Evolutionary conservation across 176 grass and related monocot genomes (phyloP).

Genomic region (Eleusine indica): DNA sequence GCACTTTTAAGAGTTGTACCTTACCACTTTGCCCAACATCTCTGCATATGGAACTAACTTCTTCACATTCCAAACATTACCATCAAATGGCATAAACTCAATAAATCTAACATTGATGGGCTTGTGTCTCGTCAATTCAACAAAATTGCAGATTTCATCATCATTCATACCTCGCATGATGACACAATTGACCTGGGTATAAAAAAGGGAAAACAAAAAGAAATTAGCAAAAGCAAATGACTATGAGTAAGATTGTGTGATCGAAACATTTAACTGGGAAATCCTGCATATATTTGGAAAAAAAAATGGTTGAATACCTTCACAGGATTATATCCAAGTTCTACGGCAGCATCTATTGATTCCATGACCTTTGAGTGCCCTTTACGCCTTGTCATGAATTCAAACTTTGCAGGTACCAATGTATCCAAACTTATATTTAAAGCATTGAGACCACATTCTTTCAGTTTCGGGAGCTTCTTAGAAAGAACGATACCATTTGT

Average conservation of each 20-base stretch:
- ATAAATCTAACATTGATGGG: conserved; percentile 95
- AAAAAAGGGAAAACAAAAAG: not conserved
- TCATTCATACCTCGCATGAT: conserved; percentile 93
- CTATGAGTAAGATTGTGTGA: conserved; percentile 17
- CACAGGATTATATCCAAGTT: conserved; percentile 79
- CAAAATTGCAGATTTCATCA: conserved; percentile 94
- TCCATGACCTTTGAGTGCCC: conserved; percentile 78
- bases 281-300: not conserved
- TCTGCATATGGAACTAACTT: conserved; percentile 94
- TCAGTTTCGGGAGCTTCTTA: conserved; percentile 87
- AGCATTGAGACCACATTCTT: conserved; percentile 81
- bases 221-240: conserved; percentile 11
- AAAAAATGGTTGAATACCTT: conserved; percentile 56
- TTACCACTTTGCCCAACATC: conserved; percentile 96
- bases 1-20: conserved; percentile 53
- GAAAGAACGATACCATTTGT: conserved; percentile 81
- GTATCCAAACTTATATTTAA: conserved; percentile 98
- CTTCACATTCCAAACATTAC: conserved; percentile 98
- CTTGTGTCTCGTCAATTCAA: conserved; percentile 81
- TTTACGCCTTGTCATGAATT: conserved; percentile 96
- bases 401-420: conserved; percentile 89
- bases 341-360: conserved; percentile 74
- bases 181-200: conserved; percentile 83
- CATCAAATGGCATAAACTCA: conserved; percentile 99
- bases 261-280: not conserved